phyloP scores from a whole-genome alignment of 495 filamentous ascomycete genomes.

The Tetracladium marchalianum region DNA sequence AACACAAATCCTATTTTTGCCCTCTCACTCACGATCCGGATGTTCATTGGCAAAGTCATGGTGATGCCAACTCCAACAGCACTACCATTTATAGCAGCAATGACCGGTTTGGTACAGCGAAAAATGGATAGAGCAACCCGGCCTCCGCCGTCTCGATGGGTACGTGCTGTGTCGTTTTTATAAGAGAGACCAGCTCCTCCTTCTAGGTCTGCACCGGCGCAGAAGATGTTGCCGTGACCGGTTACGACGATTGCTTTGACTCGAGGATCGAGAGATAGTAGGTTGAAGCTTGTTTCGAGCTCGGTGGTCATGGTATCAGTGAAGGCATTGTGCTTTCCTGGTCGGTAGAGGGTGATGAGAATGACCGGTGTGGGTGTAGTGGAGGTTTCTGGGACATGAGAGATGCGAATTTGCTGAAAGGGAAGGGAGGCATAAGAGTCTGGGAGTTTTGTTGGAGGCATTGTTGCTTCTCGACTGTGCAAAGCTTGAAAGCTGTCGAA shows the following conservation, averaged over 20 bases:
- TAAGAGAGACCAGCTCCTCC: slow-evolving; percentile 27
- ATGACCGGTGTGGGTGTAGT: slow-evolving; percentile 43
- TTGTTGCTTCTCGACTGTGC: neutral
- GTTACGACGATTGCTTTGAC: slow-evolving; percentile 51
- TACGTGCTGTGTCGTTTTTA: slow-evolving; percentile 3
- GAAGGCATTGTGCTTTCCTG: slow-evolving; percentile 53
- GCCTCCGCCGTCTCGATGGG: slow-evolving; percentile 38
- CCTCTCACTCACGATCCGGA: slow-evolving; percentile 42
- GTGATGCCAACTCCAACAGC: slow-evolving; percentile 61
- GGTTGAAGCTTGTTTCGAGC: slow-evolving; percentile 41
- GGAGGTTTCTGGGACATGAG: slow-evolving; percentile 39
- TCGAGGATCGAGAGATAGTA: slow-evolving; percentile 44
- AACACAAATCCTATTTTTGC: slow-evolving; percentile 60
- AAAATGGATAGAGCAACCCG: slow-evolving; percentile 49
- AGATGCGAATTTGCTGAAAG: slow-evolving; percentile 35
- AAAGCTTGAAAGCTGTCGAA: too few relatives aligned
- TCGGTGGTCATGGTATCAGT: slow-evolving; percentile 43
- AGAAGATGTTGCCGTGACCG: slow-evolving; percentile 47
- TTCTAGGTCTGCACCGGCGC: slow-evolving; percentile 59
- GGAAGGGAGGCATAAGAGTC: slow-evolving; percentile 14
- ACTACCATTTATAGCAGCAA: slow-evolving; percentile 54
- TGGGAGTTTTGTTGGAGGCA: slow-evolving; percentile 26
- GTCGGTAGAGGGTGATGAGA: slow-evolving; percentile 45
- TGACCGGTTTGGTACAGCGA: slow-evolving; percentile 51
- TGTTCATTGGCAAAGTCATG: slow-evolving; percentile 52